Conservation (phyloP, 768 basidiomycete genomes). For the Infundibulicybe gibba region DNA sequence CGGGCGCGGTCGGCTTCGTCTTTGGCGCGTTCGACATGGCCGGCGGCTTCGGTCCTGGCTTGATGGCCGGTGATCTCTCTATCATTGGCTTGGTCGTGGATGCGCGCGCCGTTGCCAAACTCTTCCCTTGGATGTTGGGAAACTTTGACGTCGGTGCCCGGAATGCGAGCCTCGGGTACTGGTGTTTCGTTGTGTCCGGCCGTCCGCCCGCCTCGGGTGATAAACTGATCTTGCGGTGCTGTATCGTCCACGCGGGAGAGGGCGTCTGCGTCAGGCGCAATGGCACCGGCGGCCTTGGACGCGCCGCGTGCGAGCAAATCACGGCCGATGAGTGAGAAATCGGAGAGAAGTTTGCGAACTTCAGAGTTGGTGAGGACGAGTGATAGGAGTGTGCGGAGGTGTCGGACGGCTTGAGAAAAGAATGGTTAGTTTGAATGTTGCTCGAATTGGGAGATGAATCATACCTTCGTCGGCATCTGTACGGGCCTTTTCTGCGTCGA, state of each 20-base stretch:
- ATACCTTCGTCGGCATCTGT: slow-evolving; percentile 59
- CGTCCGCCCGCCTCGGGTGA: slow-evolving; percentile 37
- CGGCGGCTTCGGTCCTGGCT: slow-evolving; percentile 19
- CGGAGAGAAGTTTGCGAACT: slow-evolving; percentile 82
- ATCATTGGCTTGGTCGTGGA: no score
- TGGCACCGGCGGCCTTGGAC: slow-evolving; percentile 60
- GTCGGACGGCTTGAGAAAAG: slow-evolving; percentile 57
- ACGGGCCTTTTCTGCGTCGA: slow-evolving; percentile 19
- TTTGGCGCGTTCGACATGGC: not conserved
- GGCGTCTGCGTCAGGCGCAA: slow-evolving; percentile 63
- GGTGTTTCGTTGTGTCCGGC: slow-evolving; percentile 29
- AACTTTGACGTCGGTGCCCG: slow-evolving; percentile 24
- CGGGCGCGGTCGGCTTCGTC: not conserved
- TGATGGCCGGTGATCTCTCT: no score
- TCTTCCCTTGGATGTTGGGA: slow-evolving; percentile 50
- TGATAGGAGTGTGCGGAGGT: slow-evolving; percentile 83
- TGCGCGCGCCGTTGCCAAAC: slow-evolving; percentile 18
- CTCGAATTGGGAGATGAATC: no score
- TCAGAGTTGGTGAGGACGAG: slow-evolving; percentile 93
- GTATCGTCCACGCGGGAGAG: slow-evolving; percentile 67
- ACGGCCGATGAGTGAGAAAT: slow-evolving; percentile 74
- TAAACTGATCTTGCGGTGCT: slow-evolving; percentile 66
- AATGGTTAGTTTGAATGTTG: not conserved
- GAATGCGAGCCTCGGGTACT: slow-evolving; percentile 24
- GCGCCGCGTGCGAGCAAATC: slow-evolving; percentile 80